Evolutionary conservation across 2,329 filamentous ascomycete species (phyloP).

Genomic region (Fusarium siculi): DNA sequence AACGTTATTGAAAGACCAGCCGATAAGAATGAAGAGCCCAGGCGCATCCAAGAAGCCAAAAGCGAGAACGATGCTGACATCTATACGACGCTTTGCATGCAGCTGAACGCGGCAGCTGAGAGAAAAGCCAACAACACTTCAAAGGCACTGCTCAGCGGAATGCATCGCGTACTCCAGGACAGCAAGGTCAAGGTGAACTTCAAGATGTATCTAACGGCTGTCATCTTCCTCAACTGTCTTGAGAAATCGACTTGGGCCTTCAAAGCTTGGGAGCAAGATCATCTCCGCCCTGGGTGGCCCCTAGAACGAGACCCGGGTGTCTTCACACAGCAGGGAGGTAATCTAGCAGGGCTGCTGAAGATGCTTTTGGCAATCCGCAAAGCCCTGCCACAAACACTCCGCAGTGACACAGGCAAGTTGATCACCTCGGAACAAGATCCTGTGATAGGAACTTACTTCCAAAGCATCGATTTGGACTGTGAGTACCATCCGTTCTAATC

Average conservation of each 20-base stretch:
- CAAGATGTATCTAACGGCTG: conserved; percentile 68
- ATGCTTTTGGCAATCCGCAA: conserved; percentile 72
- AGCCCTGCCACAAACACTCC: conserved; percentile 64
- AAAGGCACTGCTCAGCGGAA: conserved; percentile 66
- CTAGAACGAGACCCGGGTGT: conserved; percentile 65
- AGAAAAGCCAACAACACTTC: conserved; percentile 70
- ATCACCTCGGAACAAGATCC: conserved; percentile 59
- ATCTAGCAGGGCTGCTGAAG: conserved; percentile 67
- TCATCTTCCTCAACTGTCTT: conserved; percentile 72
- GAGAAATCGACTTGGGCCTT: conserved; percentile 77
- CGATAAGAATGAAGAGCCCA: conserved; percentile 53
- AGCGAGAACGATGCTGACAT: conserved; percentile 63
- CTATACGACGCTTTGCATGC: conserved; percentile 71
- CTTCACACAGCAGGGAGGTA: conserved; percentile 69
- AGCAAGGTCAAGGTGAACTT: conserved; percentile 69
- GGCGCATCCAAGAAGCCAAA: conserved; percentile 61
- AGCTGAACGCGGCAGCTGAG: conserved; percentile 72
- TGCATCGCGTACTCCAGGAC: conserved; percentile 70
- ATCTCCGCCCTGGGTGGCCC: conserved; percentile 69
- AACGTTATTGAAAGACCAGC: conserved; percentile 62
- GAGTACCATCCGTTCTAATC: conserved; percentile 46
- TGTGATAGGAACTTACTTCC: conserved; percentile 62
- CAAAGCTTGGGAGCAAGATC: conserved; percentile 73
- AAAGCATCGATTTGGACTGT: conserved; percentile 67
- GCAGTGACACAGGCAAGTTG: conserved; percentile 60